Base-by-base conservation (phyloP, 2,329 filamentous ascomycete species). In the Ceratocystis alfenasii region DNA sequence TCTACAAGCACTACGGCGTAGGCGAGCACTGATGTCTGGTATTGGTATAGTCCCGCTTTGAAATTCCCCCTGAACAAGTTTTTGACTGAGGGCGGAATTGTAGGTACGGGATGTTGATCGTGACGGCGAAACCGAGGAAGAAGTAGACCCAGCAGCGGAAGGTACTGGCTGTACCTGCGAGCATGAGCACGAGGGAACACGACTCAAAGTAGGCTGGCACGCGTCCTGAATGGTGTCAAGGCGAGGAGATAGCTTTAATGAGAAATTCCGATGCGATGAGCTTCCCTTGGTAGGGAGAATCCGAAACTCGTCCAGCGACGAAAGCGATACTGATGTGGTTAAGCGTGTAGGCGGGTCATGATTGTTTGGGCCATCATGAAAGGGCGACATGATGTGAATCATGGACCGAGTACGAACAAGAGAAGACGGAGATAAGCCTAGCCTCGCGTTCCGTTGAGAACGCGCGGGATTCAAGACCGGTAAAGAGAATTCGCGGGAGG, bases 201-300 rank as follows among this genome's bases (percentile, higher is more conserved):
- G 17, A 4, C 22, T 30, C 3, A 20, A 28, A 20, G 55, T 3
- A 12, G 55, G 28, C 55, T 59, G 55, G 12, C 17, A 59, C 55
- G 12, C 28, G 20, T 36, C 30, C 28, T 10, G 28, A 12, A 59
- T 33, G 12, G 12, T 30, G 25, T 59, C 28, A 3, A 20, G 17
- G 15, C 28, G 30, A 25, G 65, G 62, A 17, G 45, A n/a, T 28
- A 67, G 22, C 62, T 67, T 67, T 45, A 67, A 44, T 8, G 55
- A 64, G 41, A 61, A 64, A 30, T 64, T 64, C 28, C 48, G 63
- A 48, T 61, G 46, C 22, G 65, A 45, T n/a, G 44, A 62, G n/a
- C 15, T 55, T 33, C 61, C 44, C 28, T n/a, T 33, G n/a, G 22
- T 17, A 22, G 30, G 45, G 28, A 64, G 36, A 6, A 25, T 57